Percentiles rank a stretch among this genome's conserved stretches.
These are phyloP conservation scores for Plasmodium billcollinsi DNA, from an alignment of 169 alveolate genomes.

Conservation along the genomic window DNA sequence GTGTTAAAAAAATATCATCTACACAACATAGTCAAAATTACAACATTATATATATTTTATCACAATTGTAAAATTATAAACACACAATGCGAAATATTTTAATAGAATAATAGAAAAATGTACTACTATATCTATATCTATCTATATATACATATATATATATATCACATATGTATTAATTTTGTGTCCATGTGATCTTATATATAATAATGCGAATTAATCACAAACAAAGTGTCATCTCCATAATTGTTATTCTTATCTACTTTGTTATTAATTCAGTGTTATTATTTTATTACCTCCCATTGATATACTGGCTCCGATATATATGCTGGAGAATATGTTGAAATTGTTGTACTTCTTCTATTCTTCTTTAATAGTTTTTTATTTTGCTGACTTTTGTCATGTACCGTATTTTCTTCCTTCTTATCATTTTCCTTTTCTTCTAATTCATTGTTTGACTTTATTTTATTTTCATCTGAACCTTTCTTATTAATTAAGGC, in stretches of 20 bases:
- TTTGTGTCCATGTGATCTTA: neutral
- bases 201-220: too few relatives aligned
- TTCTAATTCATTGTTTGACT: neutral
- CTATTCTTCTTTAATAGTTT: constrained; percentile 1
- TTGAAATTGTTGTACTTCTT: constrained; percentile 29
- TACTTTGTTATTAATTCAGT: neutral
- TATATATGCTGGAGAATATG: constrained; percentile 69
- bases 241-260: too few relatives aligned
- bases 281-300: constrained; percentile 48
- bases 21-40: too few relatives aligned
- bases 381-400: neutral
- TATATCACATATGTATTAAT: neutral
- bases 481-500: constrained; percentile 1
- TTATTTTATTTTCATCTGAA: constrained; percentile 12
- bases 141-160: neutral
- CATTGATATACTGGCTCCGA: constrained; percentile 74
- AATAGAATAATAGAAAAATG: neutral
- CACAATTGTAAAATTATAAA: too few relatives aligned
- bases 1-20: too few relatives aligned
- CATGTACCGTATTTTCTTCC: constrained; percentile 15
- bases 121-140: neutral
- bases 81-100: neutral
- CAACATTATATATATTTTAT: too few relatives aligned
- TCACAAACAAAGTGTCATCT: too few relatives aligned
- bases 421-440: neutral